A percentile compares a stretch with the other conserved stretches of the same genome.
These are phyloP conservation scores for Solanum medicagineum DNA, from an alignment of 257 asterid species.

Conservation along the genomic window DNA sequence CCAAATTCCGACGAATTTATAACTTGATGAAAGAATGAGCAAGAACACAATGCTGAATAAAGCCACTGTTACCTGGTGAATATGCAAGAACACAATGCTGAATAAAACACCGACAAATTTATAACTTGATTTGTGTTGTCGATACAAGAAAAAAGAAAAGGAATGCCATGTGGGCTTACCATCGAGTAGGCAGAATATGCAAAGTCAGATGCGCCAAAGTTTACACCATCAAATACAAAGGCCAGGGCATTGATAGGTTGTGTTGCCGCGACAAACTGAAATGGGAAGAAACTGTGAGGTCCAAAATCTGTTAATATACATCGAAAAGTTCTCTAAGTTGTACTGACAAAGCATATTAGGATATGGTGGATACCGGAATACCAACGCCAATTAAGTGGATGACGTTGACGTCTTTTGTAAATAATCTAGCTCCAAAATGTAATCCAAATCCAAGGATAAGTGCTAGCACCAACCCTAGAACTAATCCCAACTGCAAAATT, in stretches of 20 bases:
- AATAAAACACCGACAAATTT: slow-evolving; percentile 33
- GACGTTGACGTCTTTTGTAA: slow-evolving; percentile 44
- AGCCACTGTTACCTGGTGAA: slow-evolving; percentile 50
- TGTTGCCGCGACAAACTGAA: slow-evolving; percentile 63
- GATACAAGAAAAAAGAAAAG: neutral
- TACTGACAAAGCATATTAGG: neutral
- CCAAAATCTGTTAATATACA: neutral
- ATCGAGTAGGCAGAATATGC: slow-evolving; percentile 59
- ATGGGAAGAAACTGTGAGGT: neutral
- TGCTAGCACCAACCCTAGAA: slow-evolving; percentile 45
- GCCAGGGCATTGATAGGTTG: slow-evolving; percentile 71
- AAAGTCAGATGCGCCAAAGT: slow-evolving; percentile 69
- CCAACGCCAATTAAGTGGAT: slow-evolving; percentile 49
- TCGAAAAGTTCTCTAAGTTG: neutral
- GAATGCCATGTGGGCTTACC: slow-evolving; percentile 7
- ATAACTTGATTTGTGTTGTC: neutral
- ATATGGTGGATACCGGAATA: slow-evolving; percentile 35
- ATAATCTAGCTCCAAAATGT: slow-evolving; percentile 50
- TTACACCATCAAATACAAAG: slow-evolving; percentile 68
- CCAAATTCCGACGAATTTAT: slow-evolving; percentile 70
- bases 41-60: slow-evolving; percentile 37
- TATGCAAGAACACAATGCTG: slow-evolving; percentile 32
- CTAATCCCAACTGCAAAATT: slow-evolving; percentile 49
- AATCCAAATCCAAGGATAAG: slow-evolving; percentile 46
- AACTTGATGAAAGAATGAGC: slow-evolving; percentile 30